Conservation (phyloP, 768 basidiomycete genomes). For the Lactarius psammicola region DNA sequence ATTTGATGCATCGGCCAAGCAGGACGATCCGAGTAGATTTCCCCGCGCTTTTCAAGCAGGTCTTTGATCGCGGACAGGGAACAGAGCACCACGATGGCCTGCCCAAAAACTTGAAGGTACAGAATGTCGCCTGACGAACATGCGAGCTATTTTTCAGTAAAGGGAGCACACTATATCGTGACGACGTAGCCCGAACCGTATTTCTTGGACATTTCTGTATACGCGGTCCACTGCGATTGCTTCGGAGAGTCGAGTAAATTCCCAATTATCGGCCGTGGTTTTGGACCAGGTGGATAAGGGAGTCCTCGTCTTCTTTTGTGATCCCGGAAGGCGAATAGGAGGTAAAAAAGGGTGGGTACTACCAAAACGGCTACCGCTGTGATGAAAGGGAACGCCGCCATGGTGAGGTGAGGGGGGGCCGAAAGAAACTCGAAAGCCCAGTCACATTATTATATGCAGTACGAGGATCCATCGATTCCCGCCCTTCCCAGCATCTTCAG, state of each 20-base stretch:
- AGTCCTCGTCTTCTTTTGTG: conserved; percentile 5
- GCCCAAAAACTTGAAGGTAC: conserved; percentile 41
- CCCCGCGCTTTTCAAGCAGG: conserved; percentile 52
- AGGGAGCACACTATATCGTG: too few relatives aligned
- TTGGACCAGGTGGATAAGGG: conserved; percentile 18
- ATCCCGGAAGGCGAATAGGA: neutral
- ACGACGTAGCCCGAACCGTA: neutral
- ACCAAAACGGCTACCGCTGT: neutral
- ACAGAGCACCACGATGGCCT: conserved; percentile 50
- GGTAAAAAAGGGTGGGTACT: neutral
- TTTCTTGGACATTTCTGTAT: conserved; percentile 9
- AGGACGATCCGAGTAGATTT: conserved; percentile 27
- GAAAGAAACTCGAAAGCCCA: too few relatives aligned
- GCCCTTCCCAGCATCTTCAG: too few relatives aligned
- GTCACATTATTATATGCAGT: too few relatives aligned
- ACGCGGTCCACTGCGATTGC: neutral
- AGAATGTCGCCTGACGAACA: conserved; percentile 1
- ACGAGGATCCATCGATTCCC: too few relatives aligned
- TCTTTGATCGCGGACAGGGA: conserved; percentile 45
- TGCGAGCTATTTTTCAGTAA: neutral
- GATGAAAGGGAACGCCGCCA: neutral
- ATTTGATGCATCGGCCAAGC: neutral
- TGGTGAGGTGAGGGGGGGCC: too few relatives aligned
- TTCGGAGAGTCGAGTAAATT: conserved; percentile 10
- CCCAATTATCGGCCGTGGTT: conserved; percentile 3